phyloP scores from a whole-genome alignment of 2,329 filamentous ascomycete species.

The Xylariaceae sp. region DNA sequence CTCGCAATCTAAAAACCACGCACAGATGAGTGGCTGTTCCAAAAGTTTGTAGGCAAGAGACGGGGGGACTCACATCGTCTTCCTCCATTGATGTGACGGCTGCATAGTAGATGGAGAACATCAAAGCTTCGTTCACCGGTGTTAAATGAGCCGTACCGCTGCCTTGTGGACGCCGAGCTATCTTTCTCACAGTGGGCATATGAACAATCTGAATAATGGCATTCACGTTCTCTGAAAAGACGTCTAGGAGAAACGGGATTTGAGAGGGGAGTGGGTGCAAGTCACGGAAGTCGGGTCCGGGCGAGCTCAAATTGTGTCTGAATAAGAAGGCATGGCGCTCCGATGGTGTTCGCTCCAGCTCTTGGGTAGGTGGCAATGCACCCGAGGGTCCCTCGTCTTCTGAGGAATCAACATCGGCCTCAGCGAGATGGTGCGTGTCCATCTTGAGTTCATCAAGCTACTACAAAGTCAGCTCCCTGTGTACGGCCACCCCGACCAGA shows the following conservation, averaged over 20 bases:
- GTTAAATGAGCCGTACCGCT: slow-evolving; percentile 42
- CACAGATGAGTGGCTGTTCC: background rate
- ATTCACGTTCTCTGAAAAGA: slow-evolving; percentile 60
- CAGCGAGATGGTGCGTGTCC: slow-evolving; percentile 43
- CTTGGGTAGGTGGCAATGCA: slow-evolving; percentile 43
- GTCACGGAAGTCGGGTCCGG: slow-evolving; percentile 43
- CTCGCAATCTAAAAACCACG: slow-evolving; percentile 31
- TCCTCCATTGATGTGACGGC: slow-evolving; percentile 62
- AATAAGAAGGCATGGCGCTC: slow-evolving; percentile 61
- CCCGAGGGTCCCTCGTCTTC: slow-evolving; percentile 45
- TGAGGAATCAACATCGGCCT: slow-evolving; percentile 45
- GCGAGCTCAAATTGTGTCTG: slow-evolving; percentile 47
- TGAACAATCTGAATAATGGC: slow-evolving; percentile 50
- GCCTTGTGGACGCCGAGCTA: slow-evolving; percentile 46
- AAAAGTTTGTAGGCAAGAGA: background rate
- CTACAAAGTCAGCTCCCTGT: slow-evolving; percentile 30
- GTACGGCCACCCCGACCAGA: no score
- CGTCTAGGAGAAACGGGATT: slow-evolving; percentile 57
- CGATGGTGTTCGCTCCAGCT: slow-evolving; percentile 49
- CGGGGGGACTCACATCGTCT: slow-evolving; percentile 52
- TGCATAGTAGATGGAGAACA: slow-evolving; percentile 64
- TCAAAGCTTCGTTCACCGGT: slow-evolving; percentile 55
- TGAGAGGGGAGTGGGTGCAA: slow-evolving; percentile 61
- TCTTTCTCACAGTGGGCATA: slow-evolving; percentile 50
- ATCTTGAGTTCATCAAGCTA: slow-evolving; percentile 53